Base-by-base conservation (phyloP, 768 basidiomycete species). In the Leccinum sublutescens region DNA sequence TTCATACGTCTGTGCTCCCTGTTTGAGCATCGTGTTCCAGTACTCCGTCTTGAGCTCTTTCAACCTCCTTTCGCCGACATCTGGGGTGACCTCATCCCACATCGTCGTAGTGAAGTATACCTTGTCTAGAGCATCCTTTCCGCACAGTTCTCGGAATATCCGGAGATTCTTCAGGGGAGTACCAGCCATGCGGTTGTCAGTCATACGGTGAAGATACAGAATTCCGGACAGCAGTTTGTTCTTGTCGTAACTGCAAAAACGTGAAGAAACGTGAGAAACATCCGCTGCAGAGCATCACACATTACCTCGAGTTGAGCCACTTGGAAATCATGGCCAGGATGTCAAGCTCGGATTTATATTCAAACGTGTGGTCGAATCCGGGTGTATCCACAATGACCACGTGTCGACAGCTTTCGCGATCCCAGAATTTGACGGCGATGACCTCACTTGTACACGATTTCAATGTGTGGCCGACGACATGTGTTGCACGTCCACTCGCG, bases 161-260 rank as follows among this genome's bases (percentile, higher is more conserved):
- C 63, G 65, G 15, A 77, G 67, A 57, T 77, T 75, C 43, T 64
- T 74, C 25, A 69, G 52, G 0, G 74, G 66, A 1, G 72, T 64
- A 19, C 73, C 78, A 0, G 66, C 67, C 70, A 78, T 71, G 1
- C 76, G 70, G 52, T 74, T 73, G 43, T 78, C 76, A 5, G 75
- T 67, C 36, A 79, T 79, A 15, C 74, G 70, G 57, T 79, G 78
- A 14, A 78, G 58, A 57, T 78, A 79, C 19, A 79, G 15, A 27
- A 79, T 69, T 1, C 71, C 76, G 9, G 72, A 62, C 1, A 79
- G 68, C n/a, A 58, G 43, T 9, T 59, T 64, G 2, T 52, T 2
- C 7, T 49, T 48, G 10, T 38, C 47, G 27, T 64, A 62, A n/a
- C 64, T 68, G 23, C 15, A 43, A 40, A 21, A 21, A 21, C 21